phyloP scores from a whole-genome alignment of 2,329 filamentous ascomycete species.

The Dichotomopilus funicola region DNA sequence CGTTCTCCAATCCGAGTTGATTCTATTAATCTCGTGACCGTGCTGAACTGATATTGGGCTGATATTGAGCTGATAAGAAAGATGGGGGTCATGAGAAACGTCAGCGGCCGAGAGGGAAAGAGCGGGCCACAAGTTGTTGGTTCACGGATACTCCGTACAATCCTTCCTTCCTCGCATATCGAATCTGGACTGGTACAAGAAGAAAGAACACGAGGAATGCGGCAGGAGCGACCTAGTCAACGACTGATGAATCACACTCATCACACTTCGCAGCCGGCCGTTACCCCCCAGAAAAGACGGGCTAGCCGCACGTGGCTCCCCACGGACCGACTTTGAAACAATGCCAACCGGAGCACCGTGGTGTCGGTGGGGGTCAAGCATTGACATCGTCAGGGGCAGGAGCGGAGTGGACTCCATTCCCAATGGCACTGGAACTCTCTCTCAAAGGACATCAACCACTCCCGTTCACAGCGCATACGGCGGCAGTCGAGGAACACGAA shows the following conservation, averaged over 20 bases:
- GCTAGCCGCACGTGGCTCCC: conserved; percentile 12
- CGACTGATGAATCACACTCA: neutral
- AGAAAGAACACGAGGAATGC: too few species aligned
- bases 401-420: neutral
- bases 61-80: neutral
- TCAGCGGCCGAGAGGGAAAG: neutral
- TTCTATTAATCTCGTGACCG: too few species aligned
- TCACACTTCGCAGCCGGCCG: neutral
- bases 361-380: conserved; percentile 15
- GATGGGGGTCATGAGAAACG: conserved; percentile 1
- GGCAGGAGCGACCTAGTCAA: too few species aligned
- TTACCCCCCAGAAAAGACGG: neutral
- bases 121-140: neutral
- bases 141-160: too few species aligned
- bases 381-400: conserved; percentile 1
- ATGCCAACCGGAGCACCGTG: neutral
- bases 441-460: too few species aligned
- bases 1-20: too few species aligned
- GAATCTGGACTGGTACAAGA: too few species aligned
- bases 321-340: conserved; percentile 8
- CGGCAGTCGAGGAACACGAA: too few species aligned
- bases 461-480: too few species aligned
- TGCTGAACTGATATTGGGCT: neutral
- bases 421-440: too few species aligned
- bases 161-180: too few species aligned